Percentiles rank a stretch among this genome's conserved stretches.
Evolutionary conservation across 2,329 filamentous ascomycete genomes (phyloP).

Genomic region (Alternaria sp.): DNA sequence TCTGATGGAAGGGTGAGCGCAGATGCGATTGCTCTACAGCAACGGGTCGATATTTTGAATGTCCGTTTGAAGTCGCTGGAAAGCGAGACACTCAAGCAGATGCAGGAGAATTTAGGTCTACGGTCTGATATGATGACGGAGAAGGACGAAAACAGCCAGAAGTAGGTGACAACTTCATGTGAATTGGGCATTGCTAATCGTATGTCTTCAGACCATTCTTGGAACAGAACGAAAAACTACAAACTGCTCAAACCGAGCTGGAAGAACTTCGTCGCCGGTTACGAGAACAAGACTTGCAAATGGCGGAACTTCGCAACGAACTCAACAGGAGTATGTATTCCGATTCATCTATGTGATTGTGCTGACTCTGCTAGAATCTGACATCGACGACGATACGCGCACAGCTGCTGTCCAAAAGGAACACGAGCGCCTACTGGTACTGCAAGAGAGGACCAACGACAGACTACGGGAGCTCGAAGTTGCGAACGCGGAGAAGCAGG

Average conservation of each 20-base stretch:
- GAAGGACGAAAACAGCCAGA: constrained; percentile 45
- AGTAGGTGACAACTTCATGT: constrained; percentile 15
- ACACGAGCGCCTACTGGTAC: constrained; percentile 42
- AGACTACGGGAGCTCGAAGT: constrained; percentile 45
- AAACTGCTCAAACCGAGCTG: constrained; percentile 42
- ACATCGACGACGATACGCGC: constrained; percentile 39
- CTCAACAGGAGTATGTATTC: constrained; percentile 41
- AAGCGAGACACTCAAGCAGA: constrained; percentile 50
- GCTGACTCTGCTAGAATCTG: constrained; percentile 29
- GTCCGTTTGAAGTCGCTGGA: constrained; percentile 48
- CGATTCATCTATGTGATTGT: neutral
- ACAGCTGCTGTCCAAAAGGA: constrained; percentile 41
- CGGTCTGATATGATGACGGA: constrained; percentile 47
- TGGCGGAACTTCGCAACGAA: constrained; percentile 46
- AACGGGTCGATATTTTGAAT: constrained; percentile 49
- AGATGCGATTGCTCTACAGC: constrained; percentile 47
- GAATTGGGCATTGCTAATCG: neutral
- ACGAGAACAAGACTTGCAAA: constrained; percentile 45
- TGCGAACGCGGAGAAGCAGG: constrained; percentile 44
- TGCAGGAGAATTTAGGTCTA: constrained; percentile 50
- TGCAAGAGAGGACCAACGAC: constrained; percentile 45
- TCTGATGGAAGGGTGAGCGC: constrained; percentile 37
- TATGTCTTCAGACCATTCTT: constrained; percentile 39
- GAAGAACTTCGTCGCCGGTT: constrained; percentile 43
- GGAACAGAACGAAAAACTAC: constrained; percentile 49